Evolutionary conservation across 768 basidiomycete species (phyloP).

Genomic region (Holtermanniella nyarrowii): DNA sequence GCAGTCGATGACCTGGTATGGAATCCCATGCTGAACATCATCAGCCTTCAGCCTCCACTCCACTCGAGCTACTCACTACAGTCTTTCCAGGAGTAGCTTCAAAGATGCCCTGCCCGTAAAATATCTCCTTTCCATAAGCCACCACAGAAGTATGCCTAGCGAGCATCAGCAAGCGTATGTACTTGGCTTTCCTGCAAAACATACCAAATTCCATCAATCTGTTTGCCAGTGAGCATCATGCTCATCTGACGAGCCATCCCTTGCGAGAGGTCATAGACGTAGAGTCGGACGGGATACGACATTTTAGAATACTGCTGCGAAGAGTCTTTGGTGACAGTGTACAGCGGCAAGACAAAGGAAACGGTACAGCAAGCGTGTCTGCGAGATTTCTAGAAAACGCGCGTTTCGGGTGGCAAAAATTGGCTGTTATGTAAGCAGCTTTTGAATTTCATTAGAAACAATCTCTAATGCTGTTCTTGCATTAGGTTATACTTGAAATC

Average conservation of each 20-base stretch:
- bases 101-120: conserved; percentile 79
- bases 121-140: conserved; percentile 72
- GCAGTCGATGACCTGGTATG: conserved; percentile 27
- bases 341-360: too few species aligned
- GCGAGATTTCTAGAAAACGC: too few species aligned
- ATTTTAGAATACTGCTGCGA: too few species aligned
- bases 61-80: conserved; percentile 50
- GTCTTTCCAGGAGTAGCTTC: conserved; percentile 65
- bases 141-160: conserved; percentile 86
- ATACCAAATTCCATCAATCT: conserved; percentile 89
- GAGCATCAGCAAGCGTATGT: conserved; percentile 1
- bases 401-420: too few species aligned
- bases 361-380: too few species aligned
- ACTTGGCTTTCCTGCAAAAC: too few species aligned
- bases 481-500: too few species aligned
- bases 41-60: background rate
- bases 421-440: too few species aligned
- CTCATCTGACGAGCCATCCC: conserved; percentile 75
- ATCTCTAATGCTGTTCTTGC: too few species aligned
- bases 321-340: too few species aligned
- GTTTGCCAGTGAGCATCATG: conserved; percentile 67
- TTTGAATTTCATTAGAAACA: too few species aligned
- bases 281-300: conserved; percentile 53
- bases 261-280: conserved; percentile 83
- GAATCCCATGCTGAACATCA: conserved; percentile 19